Evolutionary conservation across 768 basidiomycete species (phyloP), one percentile per base, ranked within the genome.

Genomic region (Kwoniella dendrophila): DNA sequence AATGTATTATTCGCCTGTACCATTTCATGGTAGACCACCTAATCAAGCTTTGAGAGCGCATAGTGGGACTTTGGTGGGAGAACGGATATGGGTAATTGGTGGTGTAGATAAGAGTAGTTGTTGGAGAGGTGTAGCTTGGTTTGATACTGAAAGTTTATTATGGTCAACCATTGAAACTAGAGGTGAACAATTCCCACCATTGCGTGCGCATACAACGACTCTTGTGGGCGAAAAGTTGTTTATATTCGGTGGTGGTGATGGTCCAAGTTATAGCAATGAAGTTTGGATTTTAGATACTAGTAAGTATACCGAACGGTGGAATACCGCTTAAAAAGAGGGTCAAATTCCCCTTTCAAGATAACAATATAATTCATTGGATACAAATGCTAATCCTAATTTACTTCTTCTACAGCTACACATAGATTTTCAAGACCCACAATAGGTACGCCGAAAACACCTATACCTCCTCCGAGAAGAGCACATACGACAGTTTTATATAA

Each of bases 121-220:
- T 60, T 86, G 84, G 78, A 84, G 83, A 67, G 90, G 92, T 56
- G 83, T 92, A 2, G 90, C 88, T 69, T 90, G 87, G 67, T 91
- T 93, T 68, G 91, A 95, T 75, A 89, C 85, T 0, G 90, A 93
- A 77, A 91, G 89, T 24, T 89, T 94, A 85, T 86, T 89, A 75
- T 95, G 93, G 93, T 84, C 86, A 0, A 86, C 87, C 63, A 87
- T 90, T 0, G 86, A 89, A 18, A 87, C 86, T 20, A 67, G 83
- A 2, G 93, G 93, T n/a, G 88, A 90, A 1, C 76, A 85, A 3
- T 89, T 92, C 0, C 88, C 89, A 1, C 89, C 90, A 0, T 89
- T 88, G 49, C 85, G 93, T 24, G 93, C 92, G 4, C 93, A 96
- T 74, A 90, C 89, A 1, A 88, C 90, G 2, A 93, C 91, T 0